Percentiles rank a stretch among this genome's conserved stretches.
These are phyloP conservation scores for Russula vinacea DNA, from an alignment of 768 basidiomycete species.

Conservation along the genomic window DNA sequence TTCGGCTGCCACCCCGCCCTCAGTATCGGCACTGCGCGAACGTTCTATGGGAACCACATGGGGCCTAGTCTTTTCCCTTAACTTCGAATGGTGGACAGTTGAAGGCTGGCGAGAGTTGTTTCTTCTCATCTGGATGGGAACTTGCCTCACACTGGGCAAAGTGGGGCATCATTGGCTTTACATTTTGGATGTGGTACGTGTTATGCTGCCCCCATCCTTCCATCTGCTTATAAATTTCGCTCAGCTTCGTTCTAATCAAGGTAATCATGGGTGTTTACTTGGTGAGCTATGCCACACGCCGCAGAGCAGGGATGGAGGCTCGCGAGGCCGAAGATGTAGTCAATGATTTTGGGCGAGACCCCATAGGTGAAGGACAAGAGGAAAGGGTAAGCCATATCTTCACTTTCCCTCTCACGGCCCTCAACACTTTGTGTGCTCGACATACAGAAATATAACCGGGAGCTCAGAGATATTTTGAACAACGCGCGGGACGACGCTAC, in stretches of 20 bases:
- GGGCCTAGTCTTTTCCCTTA: slow-evolving; percentile 36
- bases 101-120: slow-evolving; percentile 29
- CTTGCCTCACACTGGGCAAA: slow-evolving; percentile 52
- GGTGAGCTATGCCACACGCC: slow-evolving; percentile 73
- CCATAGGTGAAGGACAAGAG: slow-evolving; percentile 85
- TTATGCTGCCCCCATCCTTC: not conserved
- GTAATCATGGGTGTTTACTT: slow-evolving; percentile 89
- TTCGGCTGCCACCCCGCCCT: slow-evolving; percentile 33
- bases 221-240: not conserved
- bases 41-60: slow-evolving; percentile 35
- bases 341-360: slow-evolving; percentile 87
- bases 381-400: slow-evolving; percentile 57
- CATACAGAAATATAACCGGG: slow-evolving; percentile 74
- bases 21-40: slow-evolving; percentile 20
- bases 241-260: slow-evolving; percentile 80
- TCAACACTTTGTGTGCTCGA: not conserved
- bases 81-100: slow-evolving; percentile 44
- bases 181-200: slow-evolving; percentile 84
- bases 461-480: slow-evolving; percentile 70
- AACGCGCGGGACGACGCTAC: slow-evolving; percentile 66
- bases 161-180: slow-evolving; percentile 59
- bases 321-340: slow-evolving; percentile 70
- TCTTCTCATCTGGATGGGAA: slow-evolving; percentile 44
- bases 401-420: not conserved
- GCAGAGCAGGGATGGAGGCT: slow-evolving; percentile 74